phyloP scores from a whole-genome alignment of 1,284 basidiomycete genomes.

The Cryptococcus sp. region DNA sequence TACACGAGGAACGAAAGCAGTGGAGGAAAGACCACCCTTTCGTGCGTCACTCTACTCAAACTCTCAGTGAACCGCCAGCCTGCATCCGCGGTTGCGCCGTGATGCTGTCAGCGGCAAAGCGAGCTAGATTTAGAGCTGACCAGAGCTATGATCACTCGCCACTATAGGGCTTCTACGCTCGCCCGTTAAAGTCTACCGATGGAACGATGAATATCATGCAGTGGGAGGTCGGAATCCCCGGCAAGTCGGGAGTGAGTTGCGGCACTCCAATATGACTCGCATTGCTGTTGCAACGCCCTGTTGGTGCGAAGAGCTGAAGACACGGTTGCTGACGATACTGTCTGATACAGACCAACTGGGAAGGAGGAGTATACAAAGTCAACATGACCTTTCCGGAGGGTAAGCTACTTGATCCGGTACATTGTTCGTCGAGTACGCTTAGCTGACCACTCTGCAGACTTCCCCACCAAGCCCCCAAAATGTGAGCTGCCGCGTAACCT shows the following conservation, averaged over 20 bases:
- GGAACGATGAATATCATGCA: conserved; percentile 94
- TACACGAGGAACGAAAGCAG: conserved; percentile 92
- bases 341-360: conserved; percentile 82
- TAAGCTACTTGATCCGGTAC: conserved; percentile 59
- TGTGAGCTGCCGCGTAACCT: conserved; percentile 31
- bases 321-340: conserved; percentile 2
- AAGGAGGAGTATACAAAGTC: conserved; percentile 90
- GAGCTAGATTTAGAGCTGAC: not conserved
- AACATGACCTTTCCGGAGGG: conserved; percentile 94
- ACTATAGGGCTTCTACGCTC: conserved; percentile 91
- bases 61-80: not conserved
- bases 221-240: conserved; percentile 97
- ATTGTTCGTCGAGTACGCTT: conserved; percentile 3
- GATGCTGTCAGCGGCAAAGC: not conserved
- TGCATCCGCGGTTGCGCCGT: not conserved
- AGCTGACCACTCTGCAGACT: conserved; percentile 41
- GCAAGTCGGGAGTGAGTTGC: conserved; percentile 71
- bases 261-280: conserved; percentile 10
- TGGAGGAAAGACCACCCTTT: conserved; percentile 99
- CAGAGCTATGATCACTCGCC: not conserved
- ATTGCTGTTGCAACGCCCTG: not conserved
- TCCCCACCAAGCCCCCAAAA: conserved; percentile 53
- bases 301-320: conserved; percentile 20
- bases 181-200: conserved; percentile 83
- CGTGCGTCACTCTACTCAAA: conserved; percentile 62